A percentile compares a stretch with the other conserved stretches of the same genome.
Evolutionary conservation across 108 stramenopile species (phyloP).

Genomic region (Fistulifera solaris): DNA sequence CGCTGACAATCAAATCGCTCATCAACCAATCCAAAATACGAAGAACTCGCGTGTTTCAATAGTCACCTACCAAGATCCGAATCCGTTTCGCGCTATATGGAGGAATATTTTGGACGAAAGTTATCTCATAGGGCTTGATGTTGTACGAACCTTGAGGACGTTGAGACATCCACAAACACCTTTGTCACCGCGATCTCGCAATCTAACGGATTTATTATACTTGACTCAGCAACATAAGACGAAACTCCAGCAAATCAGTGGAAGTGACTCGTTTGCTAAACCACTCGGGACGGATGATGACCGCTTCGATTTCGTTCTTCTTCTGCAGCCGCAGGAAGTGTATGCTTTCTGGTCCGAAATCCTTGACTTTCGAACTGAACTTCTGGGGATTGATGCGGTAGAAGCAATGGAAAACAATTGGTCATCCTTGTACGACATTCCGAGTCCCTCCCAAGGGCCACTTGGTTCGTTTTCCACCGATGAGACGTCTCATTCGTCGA

Average conservation of each 20-base stretch:
- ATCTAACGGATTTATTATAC: constrained; percentile 23
- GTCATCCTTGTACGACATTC: neutral
- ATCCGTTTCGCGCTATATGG: no score
- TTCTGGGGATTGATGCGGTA: constrained; percentile 36
- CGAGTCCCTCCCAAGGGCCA: no score
- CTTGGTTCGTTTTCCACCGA: neutral
- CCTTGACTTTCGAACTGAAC: constrained; percentile 75
- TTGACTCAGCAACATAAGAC: constrained; percentile 30
- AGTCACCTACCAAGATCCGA: no score
- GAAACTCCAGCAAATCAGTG: constrained; percentile 17
- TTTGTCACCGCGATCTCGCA: constrained; percentile 21
- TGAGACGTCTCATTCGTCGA: neutral
- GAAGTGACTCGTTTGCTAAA: no score
- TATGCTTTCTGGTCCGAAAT: constrained; percentile 73
- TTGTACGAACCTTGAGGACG: no score
- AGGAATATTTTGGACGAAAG: no score
- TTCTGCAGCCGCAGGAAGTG: constrained; percentile 61
- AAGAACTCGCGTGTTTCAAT: no score
- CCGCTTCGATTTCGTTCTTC: constrained; percentile 71
- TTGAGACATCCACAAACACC: constrained; percentile 13
- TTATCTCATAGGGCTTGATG: no score
- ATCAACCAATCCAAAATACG: no score
- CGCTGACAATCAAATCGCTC: no score
- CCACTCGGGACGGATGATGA: constrained; percentile 12
- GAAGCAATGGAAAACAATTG: constrained; percentile 14